phyloP scores from a whole-genome alignment of 2,329 filamentous ascomycete genomes.

The Alternaria triticina region DNA sequence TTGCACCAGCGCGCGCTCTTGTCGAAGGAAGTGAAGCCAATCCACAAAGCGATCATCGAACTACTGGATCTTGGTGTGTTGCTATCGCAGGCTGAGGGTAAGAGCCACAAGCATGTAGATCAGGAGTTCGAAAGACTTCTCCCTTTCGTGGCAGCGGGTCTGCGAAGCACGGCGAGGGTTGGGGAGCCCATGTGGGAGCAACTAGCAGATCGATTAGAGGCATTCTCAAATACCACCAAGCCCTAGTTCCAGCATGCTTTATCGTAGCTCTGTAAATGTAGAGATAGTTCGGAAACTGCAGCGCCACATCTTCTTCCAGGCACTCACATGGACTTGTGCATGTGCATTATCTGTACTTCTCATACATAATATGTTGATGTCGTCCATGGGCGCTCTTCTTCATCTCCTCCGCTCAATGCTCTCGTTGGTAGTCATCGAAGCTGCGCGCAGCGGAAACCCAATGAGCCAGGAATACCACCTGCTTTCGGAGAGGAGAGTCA shows the following conservation, averaged over 20 bases:
- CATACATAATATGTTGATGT: background rate
- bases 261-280: background rate
- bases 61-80: slow-evolving; percentile 76
- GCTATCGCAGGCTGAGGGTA: slow-evolving; percentile 66
- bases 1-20: slow-evolving; percentile 74
- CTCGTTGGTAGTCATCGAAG: background rate
- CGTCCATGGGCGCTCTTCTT: background rate
- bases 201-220: slow-evolving; percentile 78
- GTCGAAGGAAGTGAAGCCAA: slow-evolving; percentile 69
- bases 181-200: slow-evolving; percentile 79
- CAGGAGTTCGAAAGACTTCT: slow-evolving; percentile 69
- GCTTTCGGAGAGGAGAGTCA: background rate
- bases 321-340: background rate
- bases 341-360: background rate
- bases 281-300: background rate
- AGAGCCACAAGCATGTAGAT: slow-evolving; percentile 54
- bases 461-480: background rate
- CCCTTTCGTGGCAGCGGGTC: slow-evolving; percentile 72
- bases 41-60: slow-evolving; percentile 75
- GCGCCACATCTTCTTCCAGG: background rate
- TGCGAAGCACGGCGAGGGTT: slow-evolving; percentile 77
- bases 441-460: background rate
- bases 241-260: background rate
- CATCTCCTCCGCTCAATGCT: background rate
- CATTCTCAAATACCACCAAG: background rate